Base-by-base conservation (phyloP, 352 stramenopile genomes). In the Phytophthora ramorum region DNA sequence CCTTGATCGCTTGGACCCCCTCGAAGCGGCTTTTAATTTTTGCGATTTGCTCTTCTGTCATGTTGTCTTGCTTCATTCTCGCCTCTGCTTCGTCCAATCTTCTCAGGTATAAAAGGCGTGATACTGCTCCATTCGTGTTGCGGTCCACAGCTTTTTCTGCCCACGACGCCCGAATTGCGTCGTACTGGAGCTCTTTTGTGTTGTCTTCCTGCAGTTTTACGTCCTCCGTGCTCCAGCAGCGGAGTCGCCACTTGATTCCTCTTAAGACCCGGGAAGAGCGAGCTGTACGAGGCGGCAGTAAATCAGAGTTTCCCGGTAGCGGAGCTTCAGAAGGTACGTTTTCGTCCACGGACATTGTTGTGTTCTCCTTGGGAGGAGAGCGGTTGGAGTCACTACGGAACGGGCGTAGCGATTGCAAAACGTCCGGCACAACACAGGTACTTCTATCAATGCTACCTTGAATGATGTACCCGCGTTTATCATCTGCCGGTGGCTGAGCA, bases 191-290 rank as follows among this genome's bases (percentile, higher is more conserved):
- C 43, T 91, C 83, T 62, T 82, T 80, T 1, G 74, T 69, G 30
- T 77, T 79, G 54, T 91, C 78, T 58, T 81, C 75, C 19, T 83
- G 80, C 12, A 92, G 48, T 28, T 88, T 87, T 5, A 90, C 76
- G 2, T 90, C 71, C 1, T 92, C 83, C 2, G 71, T 60, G 40
- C 77, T 91, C 80, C 80, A 92, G 47, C 78, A 90, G 28, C 57
- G 78, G 19, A 92, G 57, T 26, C 71, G 59, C 85, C 85, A 92
- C 53, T 75, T 63, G 43, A 77, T 63, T 20, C 40, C 26, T 32
- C 47, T 66, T 20, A 20, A 9, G n/a, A n/a, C 37, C 55, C 40
- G 66, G 22, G 22, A 24, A 24, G 22, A 24, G 22, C 22, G 3
- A 49, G 17, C 48, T 30, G 51, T 65, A 17, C 12, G 45, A 43